A percentile compares a stretch with the other conserved stretches of the same genome.
Evolutionary conservation across 106 monocot species (phyloP).

Genomic region (Gastrodia elata): DNA sequence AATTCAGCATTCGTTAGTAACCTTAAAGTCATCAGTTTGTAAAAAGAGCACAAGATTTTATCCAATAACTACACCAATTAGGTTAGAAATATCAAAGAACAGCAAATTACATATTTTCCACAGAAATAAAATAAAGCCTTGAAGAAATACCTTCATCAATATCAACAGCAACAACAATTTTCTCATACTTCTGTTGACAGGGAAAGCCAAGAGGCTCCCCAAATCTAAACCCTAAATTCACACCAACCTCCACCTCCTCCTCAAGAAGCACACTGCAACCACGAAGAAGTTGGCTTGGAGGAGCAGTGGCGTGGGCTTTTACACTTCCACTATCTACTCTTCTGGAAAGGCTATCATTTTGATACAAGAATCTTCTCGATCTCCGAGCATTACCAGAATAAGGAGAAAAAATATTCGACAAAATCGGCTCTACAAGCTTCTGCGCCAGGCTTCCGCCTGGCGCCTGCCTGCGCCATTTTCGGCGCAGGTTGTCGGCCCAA

Average conservation of each 20-base stretch:
- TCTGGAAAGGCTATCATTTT: slow-evolving; percentile 9
- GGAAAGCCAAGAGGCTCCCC: slow-evolving; percentile 34
- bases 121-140: background rate
- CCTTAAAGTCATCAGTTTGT: background rate
- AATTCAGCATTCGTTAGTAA: no score
- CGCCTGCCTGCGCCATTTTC: no score
- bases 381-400: slow-evolving; percentile 15
- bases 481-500: no score
- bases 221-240: slow-evolving; percentile 36
- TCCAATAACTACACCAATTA: background rate
- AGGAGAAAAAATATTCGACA: no score
- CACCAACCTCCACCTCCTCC: slow-evolving; percentile 17
- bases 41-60: background rate
- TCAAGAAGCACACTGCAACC: slow-evolving; percentile 14
- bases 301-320: slow-evolving; percentile 22
- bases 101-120: background rate
- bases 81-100: background rate
- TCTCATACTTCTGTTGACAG: slow-evolving; percentile 15
- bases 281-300: slow-evolving; percentile 14
- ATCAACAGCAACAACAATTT: slow-evolving; percentile 81
- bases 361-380: slow-evolving; percentile 38
- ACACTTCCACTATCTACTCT: slow-evolving; percentile 19
- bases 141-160: slow-evolving; percentile 80
- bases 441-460: no score
- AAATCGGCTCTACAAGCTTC: no score